Evolutionary conservation across 169 alveolate species (phyloP), one percentile per base, ranked within the genome.

Genomic region (Cryptosporidium sp.): DNA sequence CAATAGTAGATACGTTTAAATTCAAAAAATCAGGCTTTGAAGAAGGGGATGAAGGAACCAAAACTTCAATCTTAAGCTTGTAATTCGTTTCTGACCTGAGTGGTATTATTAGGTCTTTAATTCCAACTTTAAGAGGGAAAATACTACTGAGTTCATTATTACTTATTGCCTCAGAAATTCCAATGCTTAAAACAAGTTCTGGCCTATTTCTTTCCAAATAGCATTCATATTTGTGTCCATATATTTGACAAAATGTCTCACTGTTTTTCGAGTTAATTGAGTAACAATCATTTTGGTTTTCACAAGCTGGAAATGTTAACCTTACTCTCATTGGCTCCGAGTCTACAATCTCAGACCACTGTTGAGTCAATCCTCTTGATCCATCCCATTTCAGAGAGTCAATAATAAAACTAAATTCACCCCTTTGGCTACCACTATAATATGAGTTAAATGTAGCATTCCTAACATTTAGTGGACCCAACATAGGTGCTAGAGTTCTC

Each of bases 251-350:
- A 29, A 80, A 80, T 45, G 45, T 29, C 48, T 41, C 39, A 35
- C 65, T 70, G 45, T 61, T 43, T 35, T 80, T 31, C 4, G 86
- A 6, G 33, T 73, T 51, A 29, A 73, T 73, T 59, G 33, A 23
- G 55, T 51, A 73, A 37, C 86, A 73, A 3, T 73, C 43, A 50
- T 58, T 55, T 31, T 29, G 55, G 18, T 51, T 23, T 67, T 80
- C 68, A 62, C 89, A 80, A 6, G 23, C 12, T 62, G 89, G 89
- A 31, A 80, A 80, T 21, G 89, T 80, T 43, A 80, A 62, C 39
- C 75, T 80, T 62, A 80, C n/a, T 80, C 51, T 59, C 50, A 80
- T 18, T 21, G 89, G 86, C 23, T 73, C 86, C 2, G 29, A 43
- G 4, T 35, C 29, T 31, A 9, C 71, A 35, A 14, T 65, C 9